phyloP scores from a whole-genome alignment of 768 basidiomycete species.

The Leucogyrophana mollusca region DNA sequence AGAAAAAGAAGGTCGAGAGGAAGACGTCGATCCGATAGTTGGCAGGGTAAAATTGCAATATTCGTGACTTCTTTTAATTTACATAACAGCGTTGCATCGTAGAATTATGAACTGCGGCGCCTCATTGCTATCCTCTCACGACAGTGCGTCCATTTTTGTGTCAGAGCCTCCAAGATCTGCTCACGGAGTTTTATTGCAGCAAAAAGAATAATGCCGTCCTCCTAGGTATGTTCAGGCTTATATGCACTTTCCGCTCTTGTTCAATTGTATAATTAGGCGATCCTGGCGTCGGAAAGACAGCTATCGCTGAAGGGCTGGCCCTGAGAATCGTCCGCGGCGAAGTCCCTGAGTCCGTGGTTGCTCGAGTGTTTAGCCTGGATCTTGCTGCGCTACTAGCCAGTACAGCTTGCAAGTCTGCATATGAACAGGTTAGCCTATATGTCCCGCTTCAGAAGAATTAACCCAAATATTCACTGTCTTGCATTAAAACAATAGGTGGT shows the following conservation, averaged over 20 bases:
- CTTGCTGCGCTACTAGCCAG: slow-evolving; percentile 8
- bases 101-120: slow-evolving; percentile 1
- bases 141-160: background rate
- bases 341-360: slow-evolving; percentile 8
- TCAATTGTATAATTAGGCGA: background rate
- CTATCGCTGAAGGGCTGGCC: slow-evolving; percentile 6
- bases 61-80: background rate
- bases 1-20: slow-evolving; percentile 3
- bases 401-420: slow-evolving; percentile 8
- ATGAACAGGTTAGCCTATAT: slow-evolving; percentile 5
- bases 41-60: slow-evolving; percentile 3
- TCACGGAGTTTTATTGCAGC: background rate
- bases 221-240: background rate
- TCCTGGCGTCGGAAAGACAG: slow-evolving; percentile 7
- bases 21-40: slow-evolving; percentile 2
- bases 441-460: too few relatives aligned
- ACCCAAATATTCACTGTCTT: background rate
- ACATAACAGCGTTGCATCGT: background rate
- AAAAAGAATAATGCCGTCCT: slow-evolving; percentile 10
- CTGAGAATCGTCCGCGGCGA: background rate
- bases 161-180: background rate
- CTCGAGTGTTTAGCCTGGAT: slow-evolving; percentile 6
- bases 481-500: background rate
- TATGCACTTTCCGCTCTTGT: background rate
- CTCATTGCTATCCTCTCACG: slow-evolving; percentile 1